Percentiles rank a stretch among this genome's conserved stretches.
These are phyloP conservation scores for Gossypium mustelinum DNA, from an alignment of 345 rosid species.

Conservation along the genomic window DNA sequence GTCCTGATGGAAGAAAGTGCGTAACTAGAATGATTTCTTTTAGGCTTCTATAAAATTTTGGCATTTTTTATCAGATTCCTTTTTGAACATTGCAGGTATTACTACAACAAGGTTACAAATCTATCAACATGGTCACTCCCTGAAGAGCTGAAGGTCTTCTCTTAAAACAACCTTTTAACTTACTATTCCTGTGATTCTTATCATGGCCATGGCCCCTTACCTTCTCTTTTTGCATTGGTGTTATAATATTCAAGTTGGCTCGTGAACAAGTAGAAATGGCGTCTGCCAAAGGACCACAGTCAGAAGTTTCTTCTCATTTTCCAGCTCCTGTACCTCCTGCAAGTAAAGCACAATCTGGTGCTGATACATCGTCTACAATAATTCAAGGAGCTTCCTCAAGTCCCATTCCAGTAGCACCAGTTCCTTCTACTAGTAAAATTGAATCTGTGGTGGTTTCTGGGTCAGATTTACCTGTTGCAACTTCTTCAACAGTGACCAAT, in stretches of 20 bases:
- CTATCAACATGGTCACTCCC: conserved; percentile 93
- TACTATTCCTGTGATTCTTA: conserved; percentile 1
- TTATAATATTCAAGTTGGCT: conserved; percentile 55
- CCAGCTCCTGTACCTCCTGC: conserved; percentile 27
- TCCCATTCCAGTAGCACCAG: conserved; percentile 45
- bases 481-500: conserved; percentile 32
- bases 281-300: conserved; percentile 30
- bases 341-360: conserved; percentile 32
- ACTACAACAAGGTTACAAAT: conserved; percentile 77
- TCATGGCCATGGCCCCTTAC: conserved; percentile 3
- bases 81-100: conserved; percentile 54
- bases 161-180: conserved; percentile 5
- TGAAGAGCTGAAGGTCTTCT: conserved; percentile 77
- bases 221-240: conserved; percentile 12
- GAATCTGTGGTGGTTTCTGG: conserved; percentile 39
- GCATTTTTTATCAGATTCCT: conserved; percentile 23
- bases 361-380: conserved; percentile 35
- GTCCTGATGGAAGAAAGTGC: conserved; percentile 92
- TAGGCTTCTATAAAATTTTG: conserved; percentile 11
- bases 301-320: conserved; percentile 29
- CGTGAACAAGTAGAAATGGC: conserved; percentile 62
- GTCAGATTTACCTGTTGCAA: conserved; percentile 34
- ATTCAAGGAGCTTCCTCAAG: conserved; percentile 45
- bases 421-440: conserved; percentile 32
- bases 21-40: conserved; percentile 26